Conservation (phyloP, 1,139 yeast species). For the Casaregolazyma suthepensis region DNA sequence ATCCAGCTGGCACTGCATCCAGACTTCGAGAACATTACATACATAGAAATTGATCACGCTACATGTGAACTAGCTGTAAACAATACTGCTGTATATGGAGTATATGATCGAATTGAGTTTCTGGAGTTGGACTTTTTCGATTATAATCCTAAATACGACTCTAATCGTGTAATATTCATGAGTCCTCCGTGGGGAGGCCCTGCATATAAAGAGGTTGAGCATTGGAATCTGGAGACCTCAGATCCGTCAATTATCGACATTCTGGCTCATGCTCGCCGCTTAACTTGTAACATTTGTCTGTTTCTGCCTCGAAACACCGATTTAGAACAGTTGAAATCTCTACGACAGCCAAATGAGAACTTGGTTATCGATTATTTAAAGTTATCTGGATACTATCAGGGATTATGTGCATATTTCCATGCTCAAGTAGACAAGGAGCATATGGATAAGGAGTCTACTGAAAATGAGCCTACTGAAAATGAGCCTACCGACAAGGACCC, state of each 20-base stretch:
- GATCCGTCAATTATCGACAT: slow-evolving; percentile 30
- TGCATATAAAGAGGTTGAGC: slow-evolving; percentile 41
- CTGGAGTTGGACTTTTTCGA: slow-evolving; percentile 23
- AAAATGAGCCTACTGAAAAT: too few relatives aligned
- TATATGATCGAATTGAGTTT: slow-evolving; percentile 31
- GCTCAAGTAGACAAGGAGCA: background rate
- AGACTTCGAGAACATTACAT: slow-evolving; percentile 40
- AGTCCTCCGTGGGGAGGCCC: slow-evolving; percentile 99
- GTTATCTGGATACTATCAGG: slow-evolving; percentile 17
- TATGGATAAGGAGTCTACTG: too few relatives aligned
- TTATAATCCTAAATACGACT: slow-evolving; percentile 23
- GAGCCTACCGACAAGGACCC: too few relatives aligned
- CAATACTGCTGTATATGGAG: slow-evolving; percentile 69
- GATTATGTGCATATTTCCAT: slow-evolving; percentile 20
- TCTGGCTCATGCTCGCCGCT: slow-evolving; percentile 39
- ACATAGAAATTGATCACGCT: slow-evolving; percentile 57
- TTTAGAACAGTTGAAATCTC: slow-evolving; percentile 40
- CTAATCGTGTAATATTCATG: slow-evolving; percentile 58
- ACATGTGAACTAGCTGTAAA: slow-evolving; percentile 62
- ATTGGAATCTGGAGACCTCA: slow-evolving; percentile 42
- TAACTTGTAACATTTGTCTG: slow-evolving; percentile 52
- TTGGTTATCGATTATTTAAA: slow-evolving; percentile 20
- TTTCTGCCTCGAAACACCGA: slow-evolving; percentile 74
- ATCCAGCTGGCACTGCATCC: slow-evolving; percentile 55
- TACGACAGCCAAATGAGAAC: slow-evolving; percentile 12